Base-by-base conservation (phyloP, 495 filamentous ascomycete species). In the Bombardia bombarda region DNA sequence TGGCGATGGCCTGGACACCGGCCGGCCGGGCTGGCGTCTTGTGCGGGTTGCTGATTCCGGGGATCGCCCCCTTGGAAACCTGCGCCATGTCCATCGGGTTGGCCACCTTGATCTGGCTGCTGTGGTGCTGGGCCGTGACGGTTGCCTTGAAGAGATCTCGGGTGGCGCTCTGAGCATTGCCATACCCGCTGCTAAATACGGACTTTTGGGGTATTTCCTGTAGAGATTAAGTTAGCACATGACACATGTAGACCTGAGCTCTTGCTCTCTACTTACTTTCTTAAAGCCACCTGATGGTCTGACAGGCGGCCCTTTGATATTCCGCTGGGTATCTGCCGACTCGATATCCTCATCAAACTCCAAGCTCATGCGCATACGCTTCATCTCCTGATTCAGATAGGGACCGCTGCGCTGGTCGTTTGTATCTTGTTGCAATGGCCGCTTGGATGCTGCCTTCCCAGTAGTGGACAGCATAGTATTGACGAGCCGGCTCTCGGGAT, bases 1-100 rank as follows among this genome's bases (percentile, higher is more conserved):
- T 28, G 58, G 60, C 47, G 51, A 61, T 47, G 52, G 65, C 59
- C 40, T 67, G 68, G 38, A 50, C 40, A 4, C 45, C 34, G 38
- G 25, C 68, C 59, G 24, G 62, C 13, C 72, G 68, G 30, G 67
- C 68, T 5, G 82, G 75, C 36, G 82, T 84, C 63, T 90, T 81
- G 65, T 74, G 66, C 61, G 83, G 56, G 51, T 74, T 80, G 24
- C 86, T 75, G 12, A 86, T 88, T 57, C 97, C 96, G 8, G 85
- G 82, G 44, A 97, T 95, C 36, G 86, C 82, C n/a, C 79, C 84
- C 60, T 82, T 94, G 7, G 86, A 80, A 42, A 87, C 77, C 55
- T 90, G 87, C 33, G 80, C 74, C 75, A 88, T 86, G 50, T 90
- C 86, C 42, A 84, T 67, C 1, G 82, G 79, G 40, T 86, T 79